Conservation (phyloP, 2,329 filamentous ascomycete species). For the Ophiosphaerella herpotricha region DNA sequence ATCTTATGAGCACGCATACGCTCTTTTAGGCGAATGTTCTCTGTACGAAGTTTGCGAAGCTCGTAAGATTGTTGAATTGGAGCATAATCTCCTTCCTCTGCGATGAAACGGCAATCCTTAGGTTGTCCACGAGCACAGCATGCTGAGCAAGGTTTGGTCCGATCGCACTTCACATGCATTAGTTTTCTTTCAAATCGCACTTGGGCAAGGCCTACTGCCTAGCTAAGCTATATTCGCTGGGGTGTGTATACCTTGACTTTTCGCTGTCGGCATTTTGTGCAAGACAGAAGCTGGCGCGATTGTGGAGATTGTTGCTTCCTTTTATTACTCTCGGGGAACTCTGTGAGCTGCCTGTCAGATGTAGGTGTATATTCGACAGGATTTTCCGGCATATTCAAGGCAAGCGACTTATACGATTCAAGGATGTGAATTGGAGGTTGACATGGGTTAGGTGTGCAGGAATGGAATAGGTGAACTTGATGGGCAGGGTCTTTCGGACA, state of each 20-base stretch:
- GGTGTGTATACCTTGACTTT: slow-evolving; percentile 53
- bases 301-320: slow-evolving; percentile 48
- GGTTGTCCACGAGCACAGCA: slow-evolving; percentile 55
- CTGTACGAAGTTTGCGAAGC: slow-evolving; percentile 51
- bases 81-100: slow-evolving; percentile 52
- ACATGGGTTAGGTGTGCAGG: slow-evolving; percentile 4
- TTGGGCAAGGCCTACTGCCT: background rate
- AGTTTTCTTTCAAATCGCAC: background rate
- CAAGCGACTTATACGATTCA: slow-evolving; percentile 32
- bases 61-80: slow-evolving; percentile 56
- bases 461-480: background rate
- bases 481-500: background rate
- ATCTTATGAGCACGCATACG: slow-evolving; percentile 42
- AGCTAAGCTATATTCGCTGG: background rate
- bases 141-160: slow-evolving; percentile 55
- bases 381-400: slow-evolving; percentile 17
- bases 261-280: slow-evolving; percentile 55
- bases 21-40: slow-evolving; percentile 53
- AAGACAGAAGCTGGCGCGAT: slow-evolving; percentile 52
- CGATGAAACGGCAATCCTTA: slow-evolving; percentile 54
- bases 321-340: slow-evolving; percentile 17
- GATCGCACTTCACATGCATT: slow-evolving; percentile 51
- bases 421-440: background rate
- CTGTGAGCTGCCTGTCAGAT: slow-evolving; percentile 11
- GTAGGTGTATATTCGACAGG: slow-evolving; percentile 17